Base-by-base conservation (phyloP, 2,329 filamentous ascomycete genomes). In the Tolypocladium album region DNA sequence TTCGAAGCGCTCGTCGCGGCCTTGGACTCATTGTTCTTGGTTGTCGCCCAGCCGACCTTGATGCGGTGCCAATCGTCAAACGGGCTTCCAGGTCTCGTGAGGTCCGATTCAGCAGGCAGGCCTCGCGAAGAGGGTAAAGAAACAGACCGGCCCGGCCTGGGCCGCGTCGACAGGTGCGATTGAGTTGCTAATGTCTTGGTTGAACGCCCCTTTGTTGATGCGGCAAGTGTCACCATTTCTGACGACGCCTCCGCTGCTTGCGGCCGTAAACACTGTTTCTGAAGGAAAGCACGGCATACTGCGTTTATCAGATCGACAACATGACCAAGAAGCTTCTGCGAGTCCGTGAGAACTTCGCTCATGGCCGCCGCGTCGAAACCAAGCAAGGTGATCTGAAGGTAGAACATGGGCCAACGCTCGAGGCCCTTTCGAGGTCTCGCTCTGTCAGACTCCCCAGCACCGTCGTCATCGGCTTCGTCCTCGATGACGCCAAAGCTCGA, bases 351-450 rank as follows among this genome's bases (percentile, higher is more conserved):
- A 15, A 79, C 27, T 2, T 70, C 64, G 24, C 74, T 69, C 6
- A 69, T 59, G 22, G 73, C 70, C n/a, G 77, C 72, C 2, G 71
- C 36, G n/a, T 73, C 71, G 1, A 67, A 62, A 13, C 55, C 59
- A 27, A 59, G 60, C 45, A 81, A 67, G 2, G 78, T 74, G 42
- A 96, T 82, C 36, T 84, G 84, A n/a, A 97, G 74, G 66, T 87
- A 88, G 67, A 96, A 97, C 86, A 93, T 93, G 0, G 93, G 92
- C 86, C 90, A 94, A 57, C 85, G 82, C 67, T 97, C 91, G 12
- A 92, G 76, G 0, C 85, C 80, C 69, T 90, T 93, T 52, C 78
- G 80, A 15, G 74, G 72, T 67, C 78, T 84, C 43, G 64, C 27
- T 82, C 65, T 61, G 85, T 58, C 60, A 40, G 36, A 36, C 1